Percentiles rank a stretch among this genome's conserved stretches.
Conservation (phyloP, 495 filamentous ascomycete genomes). For the Immersiella caudata region DNA sequence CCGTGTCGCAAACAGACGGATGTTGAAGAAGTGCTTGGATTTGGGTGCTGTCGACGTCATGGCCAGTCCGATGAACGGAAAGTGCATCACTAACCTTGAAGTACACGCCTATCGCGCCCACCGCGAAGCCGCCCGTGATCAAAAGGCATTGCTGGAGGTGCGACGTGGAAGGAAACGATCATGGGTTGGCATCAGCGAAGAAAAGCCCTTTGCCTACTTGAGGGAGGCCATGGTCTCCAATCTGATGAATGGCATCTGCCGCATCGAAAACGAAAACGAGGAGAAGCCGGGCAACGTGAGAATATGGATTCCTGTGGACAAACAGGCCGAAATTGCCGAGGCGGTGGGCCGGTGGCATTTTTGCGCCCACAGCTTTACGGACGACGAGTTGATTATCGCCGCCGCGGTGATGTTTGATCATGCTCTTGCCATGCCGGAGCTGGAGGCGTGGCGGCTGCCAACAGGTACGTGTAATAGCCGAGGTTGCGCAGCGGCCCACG, state of each 20-base stretch:
- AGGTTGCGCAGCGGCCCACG: neutral
- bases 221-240: slow-evolving; percentile 85
- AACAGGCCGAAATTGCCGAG: slow-evolving; percentile 62
- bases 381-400: slow-evolving; percentile 83
- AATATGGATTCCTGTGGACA: slow-evolving; percentile 56
- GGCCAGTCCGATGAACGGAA: slow-evolving; percentile 69
- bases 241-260: slow-evolving; percentile 90
- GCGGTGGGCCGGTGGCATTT: slow-evolving; percentile 85
- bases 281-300: slow-evolving; percentile 44
- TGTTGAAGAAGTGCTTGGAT: slow-evolving; percentile 71
- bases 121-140: slow-evolving; percentile 68
- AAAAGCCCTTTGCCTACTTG: slow-evolving; percentile 86
- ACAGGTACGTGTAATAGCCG: slow-evolving; percentile 57
- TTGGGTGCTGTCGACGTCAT: slow-evolving; percentile 85
- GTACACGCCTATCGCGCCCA: slow-evolving; percentile 82
- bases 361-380: slow-evolving; percentile 81
- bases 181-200: slow-evolving; percentile 87
- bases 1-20: slow-evolving; percentile 43
- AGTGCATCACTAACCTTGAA: slow-evolving; percentile 70
- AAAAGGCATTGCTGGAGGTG: slow-evolving; percentile 65
- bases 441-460: slow-evolving; percentile 76
- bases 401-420: slow-evolving; percentile 86
- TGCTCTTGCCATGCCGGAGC: slow-evolving; percentile 77
- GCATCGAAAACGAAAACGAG: slow-evolving; percentile 56
- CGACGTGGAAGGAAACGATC: slow-evolving; percentile 79